A percentile compares a stretch with the other conserved stretches of the same genome.
Conservation (phyloP, 2,329 filamentous ascomycete genomes). For the Remersonia thermophila region DNA sequence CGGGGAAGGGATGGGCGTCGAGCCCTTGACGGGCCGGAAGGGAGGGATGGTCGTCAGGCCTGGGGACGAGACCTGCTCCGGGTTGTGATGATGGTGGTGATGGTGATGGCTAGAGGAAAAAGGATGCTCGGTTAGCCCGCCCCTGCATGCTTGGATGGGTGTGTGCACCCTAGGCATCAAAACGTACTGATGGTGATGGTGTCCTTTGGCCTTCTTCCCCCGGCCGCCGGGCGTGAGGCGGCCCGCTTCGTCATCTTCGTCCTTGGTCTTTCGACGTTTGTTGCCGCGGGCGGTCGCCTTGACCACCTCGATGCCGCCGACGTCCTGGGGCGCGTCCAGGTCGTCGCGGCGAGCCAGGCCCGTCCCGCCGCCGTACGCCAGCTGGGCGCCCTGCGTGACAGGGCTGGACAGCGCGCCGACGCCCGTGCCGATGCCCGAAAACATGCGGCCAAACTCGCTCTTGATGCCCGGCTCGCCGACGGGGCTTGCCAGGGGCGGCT, state of each 20-base stretch:
- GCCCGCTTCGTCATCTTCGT: constrained; percentile 67
- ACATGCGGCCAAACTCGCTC: constrained; percentile 89
- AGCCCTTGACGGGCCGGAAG: constrained; percentile 39
- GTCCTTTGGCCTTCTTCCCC: constrained; percentile 56
- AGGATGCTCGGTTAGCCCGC: constrained; percentile 5
- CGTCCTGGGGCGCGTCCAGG: constrained; percentile 31
- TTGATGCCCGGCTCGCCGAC: constrained; percentile 81
- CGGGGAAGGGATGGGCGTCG: constrained; percentile 33
- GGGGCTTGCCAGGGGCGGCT: constrained; percentile 66
- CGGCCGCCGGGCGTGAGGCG: constrained; percentile 46
- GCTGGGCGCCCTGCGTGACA: constrained; percentile 28
- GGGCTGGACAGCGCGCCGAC: constrained; percentile 42
- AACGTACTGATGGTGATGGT: constrained; percentile 57
- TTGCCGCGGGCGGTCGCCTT: constrained; percentile 32
- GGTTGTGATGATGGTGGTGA: constrained; percentile 35
- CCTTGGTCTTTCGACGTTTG: constrained; percentile 60
- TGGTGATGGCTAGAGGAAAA: constrained; percentile 33
- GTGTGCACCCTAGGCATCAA: no score
- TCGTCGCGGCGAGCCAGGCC: constrained; percentile 42
- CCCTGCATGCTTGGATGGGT: no score
- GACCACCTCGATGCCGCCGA: constrained; percentile 29
- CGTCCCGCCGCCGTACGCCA: constrained; percentile 33
- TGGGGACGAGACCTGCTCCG: constrained; percentile 34
- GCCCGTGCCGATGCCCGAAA: constrained; percentile 70
- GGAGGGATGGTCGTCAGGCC: constrained; percentile 29